Evolutionary conservation across 148 eudicot species (phyloP).

Genomic region (Arctostaphylos glauca): DNA sequence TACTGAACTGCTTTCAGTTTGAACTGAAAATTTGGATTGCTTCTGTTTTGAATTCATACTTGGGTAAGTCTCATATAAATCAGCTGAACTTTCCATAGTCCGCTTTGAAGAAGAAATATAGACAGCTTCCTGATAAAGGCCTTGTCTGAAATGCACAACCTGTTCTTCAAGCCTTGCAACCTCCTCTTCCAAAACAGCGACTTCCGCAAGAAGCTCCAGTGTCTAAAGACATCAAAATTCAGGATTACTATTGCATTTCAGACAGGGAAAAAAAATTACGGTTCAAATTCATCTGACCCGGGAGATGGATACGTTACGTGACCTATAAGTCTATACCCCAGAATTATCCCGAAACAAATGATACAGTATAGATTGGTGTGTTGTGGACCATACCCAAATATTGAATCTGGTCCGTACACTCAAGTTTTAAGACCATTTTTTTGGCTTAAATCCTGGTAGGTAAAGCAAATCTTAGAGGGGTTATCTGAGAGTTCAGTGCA

Average conservation of each 20-base stretch:
- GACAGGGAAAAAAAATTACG: not conserved
- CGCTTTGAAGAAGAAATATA: conserved; percentile 12
- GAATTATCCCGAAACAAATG: not conserved
- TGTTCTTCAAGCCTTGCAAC: conserved; percentile 81
- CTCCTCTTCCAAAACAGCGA: conserved; percentile 88
- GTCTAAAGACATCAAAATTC: conserved; percentile 36
- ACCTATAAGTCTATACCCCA: not conserved
- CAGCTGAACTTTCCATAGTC: conserved; percentile 12
- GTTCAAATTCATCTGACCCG: not conserved
- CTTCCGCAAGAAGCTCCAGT: conserved; percentile 82
- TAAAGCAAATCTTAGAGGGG: not conserved
- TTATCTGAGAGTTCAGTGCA: not conserved
- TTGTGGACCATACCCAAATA: not conserved
- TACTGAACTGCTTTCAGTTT: conserved; percentile 14
- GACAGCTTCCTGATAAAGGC: conserved; percentile 14
- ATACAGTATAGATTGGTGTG: not conserved
- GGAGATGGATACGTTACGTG: not conserved
- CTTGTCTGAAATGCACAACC: conserved; percentile 51
- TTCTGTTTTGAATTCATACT: conserved; percentile 31
- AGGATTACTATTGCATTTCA: conserved; percentile 1
- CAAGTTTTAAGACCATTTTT: not conserved
- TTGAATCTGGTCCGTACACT: not conserved
- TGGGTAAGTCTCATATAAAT: conserved; percentile 31
- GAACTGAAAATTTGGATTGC: conserved; percentile 28
- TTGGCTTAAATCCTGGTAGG: not conserved